Evolutionary conservation across 768 basidiomycete species (phyloP).

Genomic region (Rhizopogon roseolus): DNA sequence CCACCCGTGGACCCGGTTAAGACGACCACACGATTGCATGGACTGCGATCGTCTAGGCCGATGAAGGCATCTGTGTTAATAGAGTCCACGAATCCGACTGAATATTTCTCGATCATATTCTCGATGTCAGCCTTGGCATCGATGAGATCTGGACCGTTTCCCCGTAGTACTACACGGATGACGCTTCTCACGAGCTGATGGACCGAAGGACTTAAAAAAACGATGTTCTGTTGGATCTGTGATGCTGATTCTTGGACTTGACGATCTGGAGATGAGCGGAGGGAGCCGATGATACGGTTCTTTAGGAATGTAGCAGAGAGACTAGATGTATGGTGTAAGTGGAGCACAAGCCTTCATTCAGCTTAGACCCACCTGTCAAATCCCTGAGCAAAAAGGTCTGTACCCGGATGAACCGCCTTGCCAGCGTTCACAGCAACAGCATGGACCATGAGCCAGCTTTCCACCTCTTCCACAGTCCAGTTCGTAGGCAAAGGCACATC

Average conservation of each 20-base stretch:
- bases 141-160: neutral
- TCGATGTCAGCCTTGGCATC: neutral
- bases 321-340: neutral
- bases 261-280: neutral
- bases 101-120: conserved; percentile 35
- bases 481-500: conserved; percentile 15
- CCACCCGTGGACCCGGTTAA: conserved; percentile 37
- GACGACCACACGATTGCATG: conserved; percentile 18
- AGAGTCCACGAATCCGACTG: conserved; percentile 4
- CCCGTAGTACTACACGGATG: neutral
- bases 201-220: neutral
- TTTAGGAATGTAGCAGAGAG: neutral
- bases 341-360: neutral
- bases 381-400: conserved; percentile 29
- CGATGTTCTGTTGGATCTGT: neutral
- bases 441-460: conserved; percentile 25
- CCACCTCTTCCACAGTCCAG: conserved; percentile 17
- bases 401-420: neutral
- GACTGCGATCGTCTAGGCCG: neutral
- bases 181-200: neutral
- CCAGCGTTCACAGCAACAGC: conserved; percentile 9
- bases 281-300: neutral
- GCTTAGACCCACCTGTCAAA: conserved; percentile 28
- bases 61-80: neutral
- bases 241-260: neutral